Conservation (phyloP, 148 eudicot species). For the Heliamphora exappendiculata region DNA sequence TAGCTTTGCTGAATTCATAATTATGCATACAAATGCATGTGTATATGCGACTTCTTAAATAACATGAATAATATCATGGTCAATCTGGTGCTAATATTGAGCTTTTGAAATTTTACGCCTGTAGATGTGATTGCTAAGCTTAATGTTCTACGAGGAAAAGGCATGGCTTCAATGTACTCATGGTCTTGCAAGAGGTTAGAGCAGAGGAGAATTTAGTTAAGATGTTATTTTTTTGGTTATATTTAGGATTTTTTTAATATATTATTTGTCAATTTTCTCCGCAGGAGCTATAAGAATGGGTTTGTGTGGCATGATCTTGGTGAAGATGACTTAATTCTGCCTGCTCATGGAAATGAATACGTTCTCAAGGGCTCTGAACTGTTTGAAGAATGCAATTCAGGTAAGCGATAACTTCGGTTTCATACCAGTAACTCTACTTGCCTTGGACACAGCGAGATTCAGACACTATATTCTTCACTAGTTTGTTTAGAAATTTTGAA, state of each 20-base stretch:
- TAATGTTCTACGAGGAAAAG: slow-evolving; percentile 72
- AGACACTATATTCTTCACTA: background rate
- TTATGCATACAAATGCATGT: too few species aligned
- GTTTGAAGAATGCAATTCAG: slow-evolving; percentile 53
- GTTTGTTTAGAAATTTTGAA: background rate
- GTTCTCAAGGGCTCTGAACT: slow-evolving; percentile 95
- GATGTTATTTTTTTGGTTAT: background rate
- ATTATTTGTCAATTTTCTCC: slow-evolving; percentile 9
- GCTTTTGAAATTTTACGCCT: slow-evolving; percentile 2
- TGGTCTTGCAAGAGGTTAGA: slow-evolving; percentile 98
- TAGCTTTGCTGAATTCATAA: too few species aligned
- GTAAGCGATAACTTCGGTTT: slow-evolving; percentile 15
- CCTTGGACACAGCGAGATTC: background rate
- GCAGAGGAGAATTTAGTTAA: background rate
- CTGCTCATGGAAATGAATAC: slow-evolving; percentile 79
- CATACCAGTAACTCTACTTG: background rate
- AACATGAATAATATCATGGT: background rate
- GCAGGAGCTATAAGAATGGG: slow-evolving; percentile 92
- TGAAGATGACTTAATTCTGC: slow-evolving; percentile 76
- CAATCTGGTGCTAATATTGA: slow-evolving; percentile 1
- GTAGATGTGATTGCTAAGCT: slow-evolving; percentile 87
- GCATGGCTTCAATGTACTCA: slow-evolving; percentile 88
- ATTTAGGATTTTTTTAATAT: background rate
- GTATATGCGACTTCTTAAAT: background rate
- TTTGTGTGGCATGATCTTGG: slow-evolving; percentile 98